Conservation (phyloP, 768 basidiomycete genomes). For the Russula brevipes region DNA sequence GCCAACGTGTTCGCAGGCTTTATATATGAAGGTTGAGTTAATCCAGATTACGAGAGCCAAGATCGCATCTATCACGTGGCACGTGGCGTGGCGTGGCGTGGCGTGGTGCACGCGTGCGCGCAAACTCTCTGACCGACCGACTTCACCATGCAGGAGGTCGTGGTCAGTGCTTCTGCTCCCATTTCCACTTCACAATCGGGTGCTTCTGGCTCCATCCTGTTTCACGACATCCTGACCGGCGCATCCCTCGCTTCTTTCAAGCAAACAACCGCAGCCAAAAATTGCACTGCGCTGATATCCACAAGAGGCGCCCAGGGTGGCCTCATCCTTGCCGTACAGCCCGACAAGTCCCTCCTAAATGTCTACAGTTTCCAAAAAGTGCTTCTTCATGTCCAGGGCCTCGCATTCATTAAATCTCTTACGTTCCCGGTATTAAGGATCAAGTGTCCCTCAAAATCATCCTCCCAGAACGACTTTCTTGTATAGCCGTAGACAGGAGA, state of each 20-base stretch:
- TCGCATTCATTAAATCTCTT: conserved; percentile 1
- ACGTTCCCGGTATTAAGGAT: conserved; percentile 50
- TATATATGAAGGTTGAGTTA: neutral
- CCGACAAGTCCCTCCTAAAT: conserved; percentile 83
- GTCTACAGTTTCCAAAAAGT: conserved; percentile 96
- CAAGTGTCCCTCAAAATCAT: conserved; percentile 83
- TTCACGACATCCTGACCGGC: conserved; percentile 82
- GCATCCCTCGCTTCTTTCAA: conserved; percentile 81
- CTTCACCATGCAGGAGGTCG: conserved; percentile 50
- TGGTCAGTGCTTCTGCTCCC: conserved; percentile 57
- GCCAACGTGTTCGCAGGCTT: conserved; percentile 8
- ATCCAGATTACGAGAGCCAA: no score
- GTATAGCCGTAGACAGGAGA: conserved; percentile 65
- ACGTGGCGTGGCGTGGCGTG: no score
- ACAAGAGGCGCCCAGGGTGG: conserved; percentile 75
- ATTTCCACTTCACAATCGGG: conserved; percentile 33
- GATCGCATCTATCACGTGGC: no score
- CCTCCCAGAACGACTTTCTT: conserved; percentile 83
- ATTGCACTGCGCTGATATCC: conserved; percentile 65
- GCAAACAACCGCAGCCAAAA: conserved; percentile 60
- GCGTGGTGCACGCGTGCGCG: no score
- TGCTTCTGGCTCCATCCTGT: conserved; percentile 49
- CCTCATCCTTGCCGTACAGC: conserved; percentile 76
- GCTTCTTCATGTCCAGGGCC: conserved; percentile 21
- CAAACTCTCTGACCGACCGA: no score